Conservation (phyloP, 768 basidiomycete genomes). For the Amanita inopinata region DNA sequence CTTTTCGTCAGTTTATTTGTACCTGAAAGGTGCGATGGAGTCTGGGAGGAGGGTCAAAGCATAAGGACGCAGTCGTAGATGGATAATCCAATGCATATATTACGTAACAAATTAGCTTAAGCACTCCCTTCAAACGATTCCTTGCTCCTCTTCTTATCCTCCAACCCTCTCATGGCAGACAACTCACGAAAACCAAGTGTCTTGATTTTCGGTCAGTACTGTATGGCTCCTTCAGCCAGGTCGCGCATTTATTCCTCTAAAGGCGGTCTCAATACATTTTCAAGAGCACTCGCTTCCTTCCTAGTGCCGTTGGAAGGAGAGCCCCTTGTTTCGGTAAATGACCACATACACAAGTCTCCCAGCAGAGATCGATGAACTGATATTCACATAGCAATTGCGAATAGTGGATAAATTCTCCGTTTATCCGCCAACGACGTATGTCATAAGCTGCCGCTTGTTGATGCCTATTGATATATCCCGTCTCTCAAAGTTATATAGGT, state of each 20-base stretch:
- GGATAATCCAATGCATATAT: not conserved
- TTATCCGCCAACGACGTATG: constrained; percentile 63
- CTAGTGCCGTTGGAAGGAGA: constrained; percentile 63
- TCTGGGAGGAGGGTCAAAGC: not conserved
- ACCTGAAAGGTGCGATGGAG: constrained; percentile 24
- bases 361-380: constrained; percentile 12
- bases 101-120: constrained; percentile 3
- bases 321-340: constrained; percentile 60
- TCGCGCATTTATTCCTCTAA: constrained; percentile 11
- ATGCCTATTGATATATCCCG: constrained; percentile 17
- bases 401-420: constrained; percentile 74
- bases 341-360: constrained; percentile 1
- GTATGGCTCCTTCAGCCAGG: not conserved
- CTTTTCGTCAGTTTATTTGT: constrained; percentile 74
- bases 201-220: constrained; percentile 59
- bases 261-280: constrained; percentile 80
- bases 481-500: constrained; percentile 56
- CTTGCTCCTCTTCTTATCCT: constrained; percentile 3
- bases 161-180: constrained; percentile 21
- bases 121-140: too few species aligned
- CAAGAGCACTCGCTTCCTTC: constrained; percentile 57
- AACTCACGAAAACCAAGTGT: constrained; percentile 42
- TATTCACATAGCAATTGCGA: constrained; percentile 42
- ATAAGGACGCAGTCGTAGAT: not conserved
- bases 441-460: constrained; percentile 18